Base-by-base conservation (phyloP, 2,329 filamentous ascomycete genomes). In the Neopestalotiopsis rosae region DNA sequence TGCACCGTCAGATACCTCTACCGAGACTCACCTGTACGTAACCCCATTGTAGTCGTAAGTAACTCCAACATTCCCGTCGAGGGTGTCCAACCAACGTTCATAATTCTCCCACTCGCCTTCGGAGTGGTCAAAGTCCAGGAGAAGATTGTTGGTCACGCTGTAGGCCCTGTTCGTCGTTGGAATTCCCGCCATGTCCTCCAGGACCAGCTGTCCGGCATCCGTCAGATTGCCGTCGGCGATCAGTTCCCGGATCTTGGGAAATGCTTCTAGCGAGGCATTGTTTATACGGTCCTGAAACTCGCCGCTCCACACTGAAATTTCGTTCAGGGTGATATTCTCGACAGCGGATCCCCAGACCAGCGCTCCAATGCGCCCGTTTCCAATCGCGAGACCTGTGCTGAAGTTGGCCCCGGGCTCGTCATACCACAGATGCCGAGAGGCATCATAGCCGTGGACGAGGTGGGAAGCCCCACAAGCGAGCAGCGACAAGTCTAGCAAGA, bases 261-360 rank as follows among this genome's bases (percentile, higher is more conserved):
- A 74, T 67, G 81, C 77, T 63, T 73, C 69, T 30, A 75, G 66
- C 5, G 80, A 77, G 56, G 78, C 76, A 62, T 76, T 76, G 28
- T 81, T 81, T 20, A 79, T 79, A 28, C 82, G 81, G 66, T 82
- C 73, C 69, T 82, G 79, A 6, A 77, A 76, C 5, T 79, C 79
- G 66, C 82, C 82, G 69, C 79, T 82, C 81, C 81, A 84, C 20
- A 83, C 77, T 9, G 82, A 83, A 69, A 85, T 82, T 71, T 85
- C 83, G 67, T 85, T 85, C n/a, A 85, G 73, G 40, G 79, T 77
- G 20, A 85, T 74, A 24, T 79, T 73, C 69, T 86, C 84, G 20
- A 61, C 14, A 10, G 2, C 49, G 30, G 62, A 59, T 10, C 61
- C 49, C 7, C 56, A 38, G 12, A 66, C 49, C n/a, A 66, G 63